phyloP scores from a whole-genome alignment of 164 flowering plant genomes.

The Brasenia schreberi region DNA sequence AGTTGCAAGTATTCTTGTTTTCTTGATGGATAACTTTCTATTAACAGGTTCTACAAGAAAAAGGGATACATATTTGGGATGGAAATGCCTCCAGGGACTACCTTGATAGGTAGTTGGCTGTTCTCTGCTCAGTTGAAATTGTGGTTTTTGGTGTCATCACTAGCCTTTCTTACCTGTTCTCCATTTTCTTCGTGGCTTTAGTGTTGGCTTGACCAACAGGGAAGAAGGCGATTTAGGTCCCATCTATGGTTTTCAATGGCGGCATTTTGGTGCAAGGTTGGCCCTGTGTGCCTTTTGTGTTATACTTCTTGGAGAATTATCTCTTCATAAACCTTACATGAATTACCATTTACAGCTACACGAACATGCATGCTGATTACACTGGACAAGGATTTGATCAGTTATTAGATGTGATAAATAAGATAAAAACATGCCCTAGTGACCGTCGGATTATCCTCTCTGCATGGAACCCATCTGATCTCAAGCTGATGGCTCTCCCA shows the following conservation, averaged over 20 bases:
- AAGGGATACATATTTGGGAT: slow-evolving; percentile 87
- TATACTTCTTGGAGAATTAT: too few species aligned
- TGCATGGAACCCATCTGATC: slow-evolving; percentile 97
- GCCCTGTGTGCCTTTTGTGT: neutral
- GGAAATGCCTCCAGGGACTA: slow-evolving; percentile 88
- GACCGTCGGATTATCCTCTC: slow-evolving; percentile 82
- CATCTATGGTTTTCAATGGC: slow-evolving; percentile 94
- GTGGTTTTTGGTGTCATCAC: neutral
- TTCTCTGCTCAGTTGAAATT: neutral
- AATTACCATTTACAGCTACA: slow-evolving; percentile 39
- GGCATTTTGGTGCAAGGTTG: slow-evolving; percentile 94
- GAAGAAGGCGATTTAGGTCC: slow-evolving; percentile 98
- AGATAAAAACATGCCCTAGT: slow-evolving; percentile 66
- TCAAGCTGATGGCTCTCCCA: slow-evolving; percentile 88
- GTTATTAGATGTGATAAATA: slow-evolving; percentile 68
- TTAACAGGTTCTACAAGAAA: slow-evolving; percentile 45
- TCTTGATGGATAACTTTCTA: slow-evolving; percentile 1
- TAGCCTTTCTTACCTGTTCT: neutral
- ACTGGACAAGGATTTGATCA: slow-evolving; percentile 95
- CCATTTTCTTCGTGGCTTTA: slow-evolving; percentile 9
- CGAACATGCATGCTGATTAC: slow-evolving; percentile 88
- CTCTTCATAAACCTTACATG: too few species aligned
- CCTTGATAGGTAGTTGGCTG: slow-evolving; percentile 47
- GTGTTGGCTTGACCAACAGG: slow-evolving; percentile 62
- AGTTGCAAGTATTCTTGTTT: neutral